Evolutionary conservation across 768 basidiomycete species (phyloP).

Genomic region (Suillus discolor): DNA sequence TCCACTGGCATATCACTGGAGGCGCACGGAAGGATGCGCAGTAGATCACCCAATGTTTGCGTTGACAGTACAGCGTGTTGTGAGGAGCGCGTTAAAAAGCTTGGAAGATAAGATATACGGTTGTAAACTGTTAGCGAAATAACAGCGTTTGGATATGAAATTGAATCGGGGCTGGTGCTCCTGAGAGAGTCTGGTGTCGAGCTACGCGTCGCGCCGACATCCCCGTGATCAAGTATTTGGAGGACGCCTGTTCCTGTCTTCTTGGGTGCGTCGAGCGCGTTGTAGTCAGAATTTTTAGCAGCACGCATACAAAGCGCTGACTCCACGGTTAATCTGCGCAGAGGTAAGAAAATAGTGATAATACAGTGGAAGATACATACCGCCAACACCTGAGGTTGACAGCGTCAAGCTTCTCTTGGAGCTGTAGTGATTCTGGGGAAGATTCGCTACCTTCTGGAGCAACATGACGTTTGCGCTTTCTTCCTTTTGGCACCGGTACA

Average conservation of each 20-base stretch:
- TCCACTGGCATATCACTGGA: conserved; percentile 57
- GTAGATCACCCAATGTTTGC: conserved; percentile 69
- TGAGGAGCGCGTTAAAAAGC: conserved; percentile 60
- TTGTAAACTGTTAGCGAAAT: conserved; percentile 63
- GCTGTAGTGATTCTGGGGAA: conserved; percentile 44
- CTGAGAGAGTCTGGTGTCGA: neutral
- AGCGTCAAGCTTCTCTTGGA: conserved; percentile 55
- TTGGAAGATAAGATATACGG: conserved; percentile 61
- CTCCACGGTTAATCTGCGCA: conserved; percentile 49
- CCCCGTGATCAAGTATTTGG: neutral
- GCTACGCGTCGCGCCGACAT: neutral
- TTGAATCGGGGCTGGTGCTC: neutral
- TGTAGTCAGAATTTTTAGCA: conserved; percentile 67
- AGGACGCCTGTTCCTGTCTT: conserved; percentile 39
- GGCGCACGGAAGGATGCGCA: conserved; percentile 59
- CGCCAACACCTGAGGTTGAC: conserved; percentile 61
- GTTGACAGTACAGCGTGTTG: conserved; percentile 72
- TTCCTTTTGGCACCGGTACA: conserved; percentile 24
- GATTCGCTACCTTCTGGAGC: conserved; percentile 30
- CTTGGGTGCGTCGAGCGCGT: conserved; percentile 44
- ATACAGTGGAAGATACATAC: conserved; percentile 40
- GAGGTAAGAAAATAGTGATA: conserved; percentile 5
- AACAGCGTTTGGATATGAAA: conserved; percentile 41
- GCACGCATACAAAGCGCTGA: conserved; percentile 65
- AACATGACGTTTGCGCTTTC: conserved; percentile 38